These are phyloP conservation scores for Macrotyloma uniflorum DNA, from an alignment of 306 rosid genomes.

Conservation along the genomic window DNA sequence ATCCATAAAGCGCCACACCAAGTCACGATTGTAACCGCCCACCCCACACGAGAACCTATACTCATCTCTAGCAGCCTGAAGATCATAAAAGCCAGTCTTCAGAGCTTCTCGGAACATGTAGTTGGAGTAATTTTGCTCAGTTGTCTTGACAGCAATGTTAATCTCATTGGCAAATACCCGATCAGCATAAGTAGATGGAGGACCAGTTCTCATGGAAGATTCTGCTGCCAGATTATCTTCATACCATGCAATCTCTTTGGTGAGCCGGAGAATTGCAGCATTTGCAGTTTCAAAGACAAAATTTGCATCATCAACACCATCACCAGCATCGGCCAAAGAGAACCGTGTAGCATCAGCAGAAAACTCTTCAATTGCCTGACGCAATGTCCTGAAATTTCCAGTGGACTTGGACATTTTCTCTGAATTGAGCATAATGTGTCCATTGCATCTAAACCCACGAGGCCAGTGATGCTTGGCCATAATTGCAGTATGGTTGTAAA, in stretches of 20 bases:
- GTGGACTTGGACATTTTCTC: conserved; percentile 97
- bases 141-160: conserved; percentile 73
- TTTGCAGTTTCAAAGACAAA: conserved; percentile 90
- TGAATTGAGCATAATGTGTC: conserved; percentile 87
- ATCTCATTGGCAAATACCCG: conserved; percentile 81
- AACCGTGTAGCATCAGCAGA: conserved; percentile 93
- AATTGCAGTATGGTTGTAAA: conserved; percentile 87
- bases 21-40: conserved; percentile 72
- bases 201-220: conserved; percentile 73
- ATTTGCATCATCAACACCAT: conserved; percentile 94
- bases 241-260: conserved; percentile 87
- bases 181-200: conserved; percentile 81
- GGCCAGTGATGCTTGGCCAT: conserved; percentile 82
- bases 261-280: conserved; percentile 83
- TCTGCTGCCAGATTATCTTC: conserved; percentile 76
- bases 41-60: conserved; percentile 83
- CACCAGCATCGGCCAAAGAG: conserved; percentile 96
- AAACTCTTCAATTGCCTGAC: conserved; percentile 86
- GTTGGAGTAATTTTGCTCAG: conserved; percentile 74
- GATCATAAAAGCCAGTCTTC: conserved; percentile 88
- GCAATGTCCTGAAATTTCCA: conserved; percentile 86
- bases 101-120: conserved; percentile 91
- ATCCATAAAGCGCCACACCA: conserved; percentile 83
- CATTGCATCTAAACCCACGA: conserved; percentile 88
- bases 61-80: conserved; percentile 91